phyloP scores from a whole-genome alignment of 1,284 basidiomycete species.

The Melampsora americana region DNA sequence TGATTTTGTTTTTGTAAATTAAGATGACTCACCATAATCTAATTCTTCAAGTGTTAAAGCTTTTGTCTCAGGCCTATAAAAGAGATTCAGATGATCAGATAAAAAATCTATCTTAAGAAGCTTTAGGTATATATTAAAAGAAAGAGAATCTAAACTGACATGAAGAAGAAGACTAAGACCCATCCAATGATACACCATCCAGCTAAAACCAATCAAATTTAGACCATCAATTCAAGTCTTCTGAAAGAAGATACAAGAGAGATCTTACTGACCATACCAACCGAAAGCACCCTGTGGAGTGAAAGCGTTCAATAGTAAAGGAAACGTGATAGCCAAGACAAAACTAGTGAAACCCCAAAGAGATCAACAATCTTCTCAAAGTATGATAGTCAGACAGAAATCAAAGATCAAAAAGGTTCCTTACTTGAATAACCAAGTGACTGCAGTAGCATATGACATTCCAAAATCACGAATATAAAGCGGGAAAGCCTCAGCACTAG shows the following conservation, averaged over 20 bases:
- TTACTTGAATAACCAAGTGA: conserved; percentile 62
- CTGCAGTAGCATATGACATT: conserved; percentile 66
- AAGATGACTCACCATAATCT: conserved; percentile 21
- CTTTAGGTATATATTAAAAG: conserved; percentile 18
- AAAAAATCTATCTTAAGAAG: too few species aligned
- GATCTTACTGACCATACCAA: conserved; percentile 48
- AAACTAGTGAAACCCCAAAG: conserved; percentile 58
- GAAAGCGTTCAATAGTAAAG: conserved; percentile 65
- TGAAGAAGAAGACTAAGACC: conserved; percentile 49
- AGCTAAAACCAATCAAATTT: conserved; percentile 9
- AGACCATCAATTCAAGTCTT: not conserved
- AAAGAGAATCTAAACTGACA: conserved; percentile 45
- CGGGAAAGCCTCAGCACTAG: conserved; percentile 69
- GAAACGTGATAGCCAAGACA: conserved; percentile 69
- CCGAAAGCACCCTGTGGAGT: conserved; percentile 67
- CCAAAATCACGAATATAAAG: conserved; percentile 70
- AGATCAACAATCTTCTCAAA: conserved; percentile 38
- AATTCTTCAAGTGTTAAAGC: conserved; percentile 51
- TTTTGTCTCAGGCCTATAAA: conserved; percentile 53
- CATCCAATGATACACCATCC: conserved; percentile 42
- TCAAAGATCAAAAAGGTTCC: not conserved
- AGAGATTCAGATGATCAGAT: too few species aligned
- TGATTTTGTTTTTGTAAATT: too few species aligned
- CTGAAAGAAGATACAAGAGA: not conserved
- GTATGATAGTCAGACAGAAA: too few species aligned